phyloP scores from a whole-genome alignment of 2,329 filamentous ascomycete species.

The Fusarium pseudocircinatum region DNA sequence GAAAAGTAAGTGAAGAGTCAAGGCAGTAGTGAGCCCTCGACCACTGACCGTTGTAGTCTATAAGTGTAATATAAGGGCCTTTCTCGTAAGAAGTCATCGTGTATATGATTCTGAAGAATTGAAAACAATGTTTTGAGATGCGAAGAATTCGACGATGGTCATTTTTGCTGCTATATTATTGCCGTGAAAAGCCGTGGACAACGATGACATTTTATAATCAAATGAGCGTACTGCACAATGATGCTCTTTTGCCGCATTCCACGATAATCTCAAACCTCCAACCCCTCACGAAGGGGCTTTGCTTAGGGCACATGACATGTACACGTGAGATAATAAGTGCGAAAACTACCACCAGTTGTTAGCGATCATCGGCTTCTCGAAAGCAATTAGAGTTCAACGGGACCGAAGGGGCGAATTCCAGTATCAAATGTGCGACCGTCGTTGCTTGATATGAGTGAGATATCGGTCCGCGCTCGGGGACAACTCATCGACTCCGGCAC shows the following conservation, averaged over 20 bases:
- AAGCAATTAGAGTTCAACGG: not conserved
- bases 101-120: not conserved
- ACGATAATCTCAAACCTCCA: not conserved
- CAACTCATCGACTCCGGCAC: not conserved
- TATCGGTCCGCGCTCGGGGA: not conserved
- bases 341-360: not conserved
- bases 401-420: not conserved
- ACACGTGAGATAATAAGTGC: not conserved
- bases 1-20: not conserved
- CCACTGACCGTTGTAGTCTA: not conserved
- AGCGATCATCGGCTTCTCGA: not conserved
- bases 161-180: not conserved
- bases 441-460: not conserved
- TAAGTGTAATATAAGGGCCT: not conserved
- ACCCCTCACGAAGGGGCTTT: not conserved
- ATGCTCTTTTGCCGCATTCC: not conserved
- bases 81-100: not conserved
- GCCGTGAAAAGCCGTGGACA: fast-evolving
- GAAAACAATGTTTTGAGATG: not conserved
- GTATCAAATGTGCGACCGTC: not conserved
- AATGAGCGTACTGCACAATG: not conserved
- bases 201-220: fast-evolving
- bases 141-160: not conserved
- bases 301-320: not conserved
- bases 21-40: fast-evolving